These are phyloP conservation scores for Trichoderma sp. DNA, from an alignment of 2,329 filamentous ascomycete species.

Conservation along the genomic window DNA sequence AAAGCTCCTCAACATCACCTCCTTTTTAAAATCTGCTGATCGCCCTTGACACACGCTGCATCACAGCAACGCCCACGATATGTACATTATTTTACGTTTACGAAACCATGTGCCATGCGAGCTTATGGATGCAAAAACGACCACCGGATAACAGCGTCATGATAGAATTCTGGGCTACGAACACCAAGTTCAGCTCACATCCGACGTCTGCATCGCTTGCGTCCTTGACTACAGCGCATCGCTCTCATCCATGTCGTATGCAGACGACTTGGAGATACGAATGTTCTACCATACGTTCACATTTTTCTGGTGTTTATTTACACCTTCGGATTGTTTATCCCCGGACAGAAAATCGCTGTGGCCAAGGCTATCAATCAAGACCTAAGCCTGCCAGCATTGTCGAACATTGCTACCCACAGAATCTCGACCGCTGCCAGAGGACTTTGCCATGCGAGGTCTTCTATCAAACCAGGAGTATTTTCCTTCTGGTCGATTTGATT, in stretches of 20 bases:
- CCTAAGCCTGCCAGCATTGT: constrained; percentile 46
- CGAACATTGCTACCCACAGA: constrained; percentile 35
- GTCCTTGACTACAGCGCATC: constrained; percentile 27
- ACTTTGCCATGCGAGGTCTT: constrained; percentile 59
- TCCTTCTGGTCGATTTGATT: background rate
- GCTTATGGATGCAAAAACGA: background rate
- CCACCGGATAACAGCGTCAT: background rate
- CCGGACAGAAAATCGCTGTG: constrained; percentile 36
- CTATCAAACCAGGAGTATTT: background rate
- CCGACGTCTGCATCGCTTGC: constrained; percentile 32
- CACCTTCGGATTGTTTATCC: constrained; percentile 37
- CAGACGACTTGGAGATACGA: constrained; percentile 52
- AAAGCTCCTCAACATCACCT: background rate
- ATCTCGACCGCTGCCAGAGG: constrained; percentile 62
- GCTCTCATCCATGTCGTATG: constrained; percentile 40
- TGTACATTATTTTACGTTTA: background rate
- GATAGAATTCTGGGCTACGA: constrained; percentile 29
- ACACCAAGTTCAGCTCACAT: constrained; percentile 41
- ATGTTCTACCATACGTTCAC: constrained; percentile 62
- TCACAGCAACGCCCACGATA: background rate
- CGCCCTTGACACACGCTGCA: background rate
- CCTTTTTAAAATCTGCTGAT: background rate
- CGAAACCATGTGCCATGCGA: background rate
- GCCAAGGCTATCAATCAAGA: constrained; percentile 37
- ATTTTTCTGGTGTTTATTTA: constrained; percentile 58